Percentiles rank a stretch among this genome's conserved stretches.
phyloP scores from a whole-genome alignment of 768 basidiomycete genomes.

The Megacollybia marginata region DNA sequence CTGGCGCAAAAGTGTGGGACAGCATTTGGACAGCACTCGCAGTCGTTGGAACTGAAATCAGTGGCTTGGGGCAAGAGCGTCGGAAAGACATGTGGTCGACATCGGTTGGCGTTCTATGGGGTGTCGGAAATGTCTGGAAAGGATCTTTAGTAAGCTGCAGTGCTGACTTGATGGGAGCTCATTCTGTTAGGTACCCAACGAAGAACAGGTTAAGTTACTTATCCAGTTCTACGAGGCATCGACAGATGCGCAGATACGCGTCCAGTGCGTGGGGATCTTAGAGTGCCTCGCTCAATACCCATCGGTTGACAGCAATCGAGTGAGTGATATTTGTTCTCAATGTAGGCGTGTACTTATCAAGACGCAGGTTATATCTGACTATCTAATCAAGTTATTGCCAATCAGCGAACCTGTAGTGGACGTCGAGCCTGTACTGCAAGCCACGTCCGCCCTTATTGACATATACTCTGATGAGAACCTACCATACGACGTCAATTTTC shows the following conservation, averaged over 20 bases:
- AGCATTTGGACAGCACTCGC: slow-evolving; percentile 57
- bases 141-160: slow-evolving; percentile 47
- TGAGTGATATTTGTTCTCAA: slow-evolving; percentile 16
- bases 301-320: slow-evolving; percentile 61
- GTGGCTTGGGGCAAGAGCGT: slow-evolving; percentile 56
- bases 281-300: slow-evolving; percentile 73
- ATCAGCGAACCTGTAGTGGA: slow-evolving; percentile 30
- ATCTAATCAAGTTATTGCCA: slow-evolving; percentile 57
- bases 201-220: slow-evolving; percentile 55
- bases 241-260: slow-evolving; percentile 47
- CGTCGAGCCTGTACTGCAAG: slow-evolving; percentile 71
- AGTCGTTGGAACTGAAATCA: slow-evolving; percentile 49
- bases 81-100: slow-evolving; percentile 73
- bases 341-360: not conserved
- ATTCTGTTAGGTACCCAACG: slow-evolving; percentile 40
- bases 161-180: slow-evolving; percentile 1
- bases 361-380: slow-evolving; percentile 51
- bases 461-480: slow-evolving; percentile 86
- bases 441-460: slow-evolving; percentile 79
- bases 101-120: slow-evolving; percentile 82
- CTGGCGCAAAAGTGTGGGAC: slow-evolving; percentile 54
- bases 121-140: slow-evolving; percentile 71
- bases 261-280: slow-evolving; percentile 80
- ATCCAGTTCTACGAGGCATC: slow-evolving; percentile 58
- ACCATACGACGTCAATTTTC: slow-evolving; percentile 79